Evolutionary conservation across 768 basidiomycete genomes (phyloP).

Genomic region (Trametes sanguinea): DNA sequence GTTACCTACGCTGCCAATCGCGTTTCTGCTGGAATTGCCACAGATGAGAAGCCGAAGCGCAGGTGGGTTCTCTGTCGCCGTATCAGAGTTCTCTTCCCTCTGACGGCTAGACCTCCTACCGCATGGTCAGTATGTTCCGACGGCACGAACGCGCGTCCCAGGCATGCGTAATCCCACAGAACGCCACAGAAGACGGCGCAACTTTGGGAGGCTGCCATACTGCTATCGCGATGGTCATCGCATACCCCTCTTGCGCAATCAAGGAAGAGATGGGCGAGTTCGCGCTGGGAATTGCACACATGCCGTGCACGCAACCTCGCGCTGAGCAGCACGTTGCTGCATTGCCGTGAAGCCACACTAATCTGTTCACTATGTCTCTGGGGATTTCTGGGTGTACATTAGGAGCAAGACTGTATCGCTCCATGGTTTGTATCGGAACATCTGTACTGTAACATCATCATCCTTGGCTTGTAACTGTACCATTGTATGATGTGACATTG

Average conservation of each 20-base stretch:
- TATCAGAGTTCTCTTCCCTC: background rate
- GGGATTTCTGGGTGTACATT: constrained; percentile 7
- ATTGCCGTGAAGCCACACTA: background rate
- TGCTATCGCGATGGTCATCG: constrained; percentile 13
- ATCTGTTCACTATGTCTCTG: background rate
- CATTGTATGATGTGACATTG: background rate
- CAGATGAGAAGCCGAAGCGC: constrained; percentile 10
- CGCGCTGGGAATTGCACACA: constrained; percentile 11
- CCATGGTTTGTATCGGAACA: background rate
- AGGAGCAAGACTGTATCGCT: background rate
- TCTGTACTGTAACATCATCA: background rate
- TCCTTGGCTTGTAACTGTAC: background rate
- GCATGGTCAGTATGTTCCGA: constrained; percentile 1
- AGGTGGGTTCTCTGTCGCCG: constrained; percentile 6
- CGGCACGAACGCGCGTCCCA: constrained; percentile 2
- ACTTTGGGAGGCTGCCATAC: background rate
- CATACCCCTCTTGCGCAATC: constrained; percentile 1
- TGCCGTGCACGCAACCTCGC: background rate
- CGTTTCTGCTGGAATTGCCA: constrained; percentile 3
- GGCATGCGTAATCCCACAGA: background rate
- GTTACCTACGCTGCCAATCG: background rate
- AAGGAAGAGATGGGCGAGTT: constrained; percentile 5
- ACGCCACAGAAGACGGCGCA: constrained; percentile 3
- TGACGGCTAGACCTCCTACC: background rate
- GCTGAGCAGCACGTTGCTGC: background rate